These are phyloP conservation scores for Leucocoprinus leucothites DNA, from an alignment of 768 basidiomycete species.

Conservation along the genomic window DNA sequence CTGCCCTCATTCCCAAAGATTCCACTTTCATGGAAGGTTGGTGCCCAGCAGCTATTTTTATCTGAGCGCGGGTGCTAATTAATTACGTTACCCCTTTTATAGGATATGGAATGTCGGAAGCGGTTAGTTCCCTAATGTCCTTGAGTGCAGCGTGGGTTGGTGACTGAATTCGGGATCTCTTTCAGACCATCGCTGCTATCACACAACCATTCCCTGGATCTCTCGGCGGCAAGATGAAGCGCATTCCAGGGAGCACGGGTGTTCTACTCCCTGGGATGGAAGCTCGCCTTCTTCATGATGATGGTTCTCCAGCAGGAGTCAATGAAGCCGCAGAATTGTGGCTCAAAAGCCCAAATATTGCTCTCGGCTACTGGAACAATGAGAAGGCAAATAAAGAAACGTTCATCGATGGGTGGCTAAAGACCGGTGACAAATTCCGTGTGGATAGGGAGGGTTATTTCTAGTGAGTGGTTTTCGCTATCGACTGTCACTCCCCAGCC, in stretches of 20 bases:
- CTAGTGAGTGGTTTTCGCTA: conserved; percentile 43
- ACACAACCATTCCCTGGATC: conserved; percentile 40
- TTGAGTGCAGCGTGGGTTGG: background rate
- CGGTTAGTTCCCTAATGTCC: conserved; percentile 34
- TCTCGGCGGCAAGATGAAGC: conserved; percentile 40
- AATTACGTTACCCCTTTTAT: background rate
- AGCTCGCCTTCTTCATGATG: conserved; percentile 57
- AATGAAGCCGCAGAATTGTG: conserved; percentile 69
- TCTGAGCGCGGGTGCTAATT: background rate
- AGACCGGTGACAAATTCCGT: conserved; percentile 69
- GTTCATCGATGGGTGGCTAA: conserved; percentile 71
- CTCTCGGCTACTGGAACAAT: conserved; percentile 73
- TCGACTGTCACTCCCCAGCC: background rate
- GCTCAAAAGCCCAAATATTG: conserved; percentile 52
- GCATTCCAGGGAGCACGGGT: conserved; percentile 45
- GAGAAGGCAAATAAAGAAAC: conserved; percentile 62
- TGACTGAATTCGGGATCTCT: background rate
- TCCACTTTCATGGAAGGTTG: conserved; percentile 44
- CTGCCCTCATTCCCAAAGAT: conserved; percentile 31
- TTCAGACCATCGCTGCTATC: conserved; percentile 55
- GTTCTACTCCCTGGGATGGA: conserved; percentile 63
- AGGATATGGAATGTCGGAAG: conserved; percentile 77
- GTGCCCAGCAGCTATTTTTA: background rate
- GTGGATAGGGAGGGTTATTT: conserved; percentile 60
- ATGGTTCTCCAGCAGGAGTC: conserved; percentile 48